phyloP scores from a whole-genome alignment of 768 basidiomycete species.

The Coprinopsis sp. region DNA sequence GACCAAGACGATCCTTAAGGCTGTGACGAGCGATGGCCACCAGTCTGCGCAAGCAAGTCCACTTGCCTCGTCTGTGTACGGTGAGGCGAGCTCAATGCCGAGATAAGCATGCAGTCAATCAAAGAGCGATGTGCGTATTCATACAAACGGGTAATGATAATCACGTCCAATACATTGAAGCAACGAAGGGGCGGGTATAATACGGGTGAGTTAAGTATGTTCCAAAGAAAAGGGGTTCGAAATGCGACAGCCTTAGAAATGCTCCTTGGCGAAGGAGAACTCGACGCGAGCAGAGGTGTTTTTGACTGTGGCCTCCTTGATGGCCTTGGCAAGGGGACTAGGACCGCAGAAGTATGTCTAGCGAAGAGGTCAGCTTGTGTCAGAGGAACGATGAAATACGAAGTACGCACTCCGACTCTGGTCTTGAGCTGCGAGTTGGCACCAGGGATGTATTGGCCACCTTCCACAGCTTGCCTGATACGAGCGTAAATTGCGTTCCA shows the following conservation, averaged over 20 bases:
- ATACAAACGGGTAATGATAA: too few species aligned
- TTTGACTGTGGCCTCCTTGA: constrained; percentile 65
- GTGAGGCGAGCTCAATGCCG: too few species aligned
- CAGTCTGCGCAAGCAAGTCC: too few species aligned
- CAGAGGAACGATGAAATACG: neutral
- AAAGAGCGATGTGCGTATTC: too few species aligned
- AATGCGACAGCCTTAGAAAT: constrained; percentile 5
- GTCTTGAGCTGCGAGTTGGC: constrained; percentile 75
- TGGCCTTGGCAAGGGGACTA: constrained; percentile 62
- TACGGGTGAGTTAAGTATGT: too few species aligned
- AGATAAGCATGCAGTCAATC: too few species aligned
- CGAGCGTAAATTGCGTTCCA: constrained; percentile 78
- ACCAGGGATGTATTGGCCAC: constrained; percentile 77
- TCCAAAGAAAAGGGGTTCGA: too few species aligned
- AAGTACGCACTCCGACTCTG: constrained; percentile 71
- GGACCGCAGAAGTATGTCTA: constrained; percentile 92
- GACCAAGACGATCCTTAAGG: too few species aligned
- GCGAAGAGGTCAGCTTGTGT: constrained; percentile 7
- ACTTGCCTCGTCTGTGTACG: too few species aligned
- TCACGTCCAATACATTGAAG: too few species aligned
- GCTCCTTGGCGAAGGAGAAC: constrained; percentile 79
- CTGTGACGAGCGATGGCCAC: too few species aligned
- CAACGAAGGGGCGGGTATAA: too few species aligned
- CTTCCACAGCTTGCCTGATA: constrained; percentile 75
- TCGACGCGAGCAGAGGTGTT: constrained; percentile 53